Evolutionary conservation across 176 grass and related monocot species (phyloP).

Genomic region (Musa itinerans): DNA sequence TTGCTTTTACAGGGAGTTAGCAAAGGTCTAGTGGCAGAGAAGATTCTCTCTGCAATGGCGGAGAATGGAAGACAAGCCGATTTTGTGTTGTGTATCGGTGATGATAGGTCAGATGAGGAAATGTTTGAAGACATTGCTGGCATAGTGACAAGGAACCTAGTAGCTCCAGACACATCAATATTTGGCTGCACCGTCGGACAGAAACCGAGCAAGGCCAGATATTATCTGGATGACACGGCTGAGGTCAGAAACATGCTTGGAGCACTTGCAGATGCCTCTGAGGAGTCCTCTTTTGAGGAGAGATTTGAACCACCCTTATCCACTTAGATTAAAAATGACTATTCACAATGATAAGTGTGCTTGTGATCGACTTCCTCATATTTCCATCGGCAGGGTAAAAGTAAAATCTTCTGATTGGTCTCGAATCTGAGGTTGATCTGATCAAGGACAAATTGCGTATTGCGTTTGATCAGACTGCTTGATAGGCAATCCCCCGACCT

Average conservation of each 20-base stretch:
- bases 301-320: slow-evolving; percentile 5
- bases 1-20: slow-evolving; percentile 38
- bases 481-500: not conserved
- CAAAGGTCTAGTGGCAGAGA: slow-evolving; percentile 57
- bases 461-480: not conserved
- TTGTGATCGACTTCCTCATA: not conserved
- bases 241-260: slow-evolving; percentile 50
- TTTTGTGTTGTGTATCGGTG: slow-evolving; percentile 54
- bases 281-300: slow-evolving; percentile 19
- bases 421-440: not conserved
- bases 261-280: slow-evolving; percentile 50
- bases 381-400: not conserved
- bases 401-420: not conserved
- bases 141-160: slow-evolving; percentile 32
- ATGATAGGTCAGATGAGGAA: slow-evolving; percentile 64
- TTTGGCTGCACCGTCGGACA: slow-evolving; percentile 60
- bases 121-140: slow-evolving; percentile 57
- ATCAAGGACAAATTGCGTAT: not conserved
- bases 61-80: slow-evolving; percentile 44
- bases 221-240: slow-evolving; percentile 57
- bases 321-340: not conserved
- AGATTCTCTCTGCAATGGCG: slow-evolving; percentile 43
- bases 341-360: not conserved
- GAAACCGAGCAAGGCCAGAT: slow-evolving; percentile 62
- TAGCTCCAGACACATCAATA: slow-evolving; percentile 33